Conservation (phyloP, 1,284 basidiomycete species). For the Apiotrichum akiyoshidainum region DNA sequence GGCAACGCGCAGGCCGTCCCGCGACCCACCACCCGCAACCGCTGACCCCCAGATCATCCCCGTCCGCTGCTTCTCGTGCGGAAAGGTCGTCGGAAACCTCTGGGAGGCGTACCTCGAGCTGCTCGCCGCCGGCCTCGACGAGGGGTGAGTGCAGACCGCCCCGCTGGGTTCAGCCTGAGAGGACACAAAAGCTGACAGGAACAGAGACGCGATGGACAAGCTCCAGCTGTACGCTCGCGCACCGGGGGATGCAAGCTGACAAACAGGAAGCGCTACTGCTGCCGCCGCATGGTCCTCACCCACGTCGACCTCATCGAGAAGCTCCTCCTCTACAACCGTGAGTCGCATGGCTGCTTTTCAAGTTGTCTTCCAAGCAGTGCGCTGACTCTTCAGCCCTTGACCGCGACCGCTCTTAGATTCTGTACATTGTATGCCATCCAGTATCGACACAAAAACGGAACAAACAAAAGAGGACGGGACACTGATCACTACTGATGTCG, state of each 20-base stretch:
- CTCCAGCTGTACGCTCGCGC: conserved; percentile 60
- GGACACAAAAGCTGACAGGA: background rate
- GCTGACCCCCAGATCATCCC: conserved; percentile 47
- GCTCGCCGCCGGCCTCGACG: conserved; percentile 70
- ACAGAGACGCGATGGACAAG: conserved; percentile 87
- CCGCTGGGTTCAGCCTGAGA: conserved; percentile 5
- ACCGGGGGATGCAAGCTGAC: background rate
- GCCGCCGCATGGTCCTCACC: conserved; percentile 93
- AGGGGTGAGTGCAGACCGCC: conserved; percentile 63
- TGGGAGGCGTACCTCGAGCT: conserved; percentile 82
- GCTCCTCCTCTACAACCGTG: conserved; percentile 91
- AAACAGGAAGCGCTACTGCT: conserved; percentile 79
- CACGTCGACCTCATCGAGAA: conserved; percentile 93
- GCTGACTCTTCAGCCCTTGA: conserved; percentile 15
- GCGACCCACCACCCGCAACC: too few species aligned
- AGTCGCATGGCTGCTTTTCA: conserved; percentile 47
- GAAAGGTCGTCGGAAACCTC: conserved; percentile 89
- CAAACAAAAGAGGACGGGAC: background rate
- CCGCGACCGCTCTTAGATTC: conserved; percentile 20
- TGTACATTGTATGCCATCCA: conserved; percentile 19
- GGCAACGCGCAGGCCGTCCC: too few species aligned
- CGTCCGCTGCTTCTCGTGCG: conserved; percentile 70
- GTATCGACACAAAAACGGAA: conserved; percentile 1
- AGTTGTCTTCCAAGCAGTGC: background rate
- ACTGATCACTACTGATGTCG: too few species aligned